Percentiles rank a stretch among this genome's conserved stretches.
phyloP scores from a whole-genome alignment of 768 basidiomycete species.

The Serendipita sp. region DNA sequence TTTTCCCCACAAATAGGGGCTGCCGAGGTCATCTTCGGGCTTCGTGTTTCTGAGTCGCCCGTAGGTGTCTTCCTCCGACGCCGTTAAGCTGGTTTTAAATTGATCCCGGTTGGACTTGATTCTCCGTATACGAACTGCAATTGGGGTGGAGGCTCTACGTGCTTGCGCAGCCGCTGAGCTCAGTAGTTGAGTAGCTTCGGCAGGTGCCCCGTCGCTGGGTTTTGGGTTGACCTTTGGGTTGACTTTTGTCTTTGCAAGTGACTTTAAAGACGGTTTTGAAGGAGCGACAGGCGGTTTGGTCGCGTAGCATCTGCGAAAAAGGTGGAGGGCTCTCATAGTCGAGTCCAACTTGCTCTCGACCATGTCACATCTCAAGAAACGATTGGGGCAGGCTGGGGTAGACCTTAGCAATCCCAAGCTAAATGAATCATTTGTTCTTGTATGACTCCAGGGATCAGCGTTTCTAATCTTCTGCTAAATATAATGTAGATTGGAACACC shows the following conservation, averaged over 20 bases:
- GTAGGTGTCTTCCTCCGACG: conserved; percentile 4
- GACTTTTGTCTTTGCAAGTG: not conserved
- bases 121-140: conserved; percentile 1
- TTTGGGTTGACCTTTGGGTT: not conserved
- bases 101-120: conserved; percentile 1
- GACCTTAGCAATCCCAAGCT: not conserved
- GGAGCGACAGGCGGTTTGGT: not conserved
- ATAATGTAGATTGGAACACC: conserved; percentile 73
- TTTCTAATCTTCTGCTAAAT: not conserved
- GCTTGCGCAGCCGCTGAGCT: not conserved
- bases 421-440: conserved; percentile 5
- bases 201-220: not conserved
- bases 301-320: not conserved
- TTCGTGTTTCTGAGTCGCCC: not conserved
- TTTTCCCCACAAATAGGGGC: not conserved
- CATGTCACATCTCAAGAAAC: not conserved
- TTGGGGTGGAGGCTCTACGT: not conserved
- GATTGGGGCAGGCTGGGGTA: not conserved
- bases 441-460: not conserved
- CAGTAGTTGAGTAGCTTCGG: not conserved
- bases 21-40: not conserved
- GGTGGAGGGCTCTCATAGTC: not conserved
- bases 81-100: not conserved
- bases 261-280: not conserved
- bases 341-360: not conserved